Conservation (phyloP, 441 rosid species). For the Hura crepitans region DNA sequence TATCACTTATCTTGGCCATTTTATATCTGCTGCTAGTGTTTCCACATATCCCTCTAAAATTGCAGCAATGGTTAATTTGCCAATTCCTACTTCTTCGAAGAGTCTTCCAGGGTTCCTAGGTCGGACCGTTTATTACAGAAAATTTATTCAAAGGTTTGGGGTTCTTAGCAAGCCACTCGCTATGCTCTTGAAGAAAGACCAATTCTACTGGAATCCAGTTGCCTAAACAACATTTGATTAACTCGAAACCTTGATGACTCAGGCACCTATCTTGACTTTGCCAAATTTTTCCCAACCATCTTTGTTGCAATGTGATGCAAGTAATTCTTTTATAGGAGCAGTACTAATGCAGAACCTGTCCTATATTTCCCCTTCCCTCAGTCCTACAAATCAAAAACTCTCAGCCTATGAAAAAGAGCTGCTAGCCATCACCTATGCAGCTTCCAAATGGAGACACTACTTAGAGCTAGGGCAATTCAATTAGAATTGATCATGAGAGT, state of each 20-base stretch:
- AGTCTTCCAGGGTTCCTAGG: neutral
- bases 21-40: neutral
- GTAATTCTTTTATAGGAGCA: no score
- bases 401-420: neutral
- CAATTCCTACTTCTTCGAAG: neutral
- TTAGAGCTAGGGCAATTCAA: neutral
- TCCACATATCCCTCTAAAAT: neutral
- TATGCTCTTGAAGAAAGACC: neutral
- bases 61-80: neutral
- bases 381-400: neutral
- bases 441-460: neutral
- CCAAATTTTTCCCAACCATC: neutral
- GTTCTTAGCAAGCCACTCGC: neutral
- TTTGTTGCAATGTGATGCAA: no score
- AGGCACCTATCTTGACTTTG: neutral
- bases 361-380: neutral
- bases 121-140: neutral
- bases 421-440: neutral
- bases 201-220: neutral
- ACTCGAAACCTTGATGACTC: neutral
- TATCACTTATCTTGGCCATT: neutral
- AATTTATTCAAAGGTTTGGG: neutral
- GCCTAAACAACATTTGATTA: neutral
- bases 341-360: no score
- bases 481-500: neutral